Percentiles rank a stretch among this genome's conserved stretches.
These are phyloP conservation scores for Helminthosporium solani DNA, from an alignment of 2,329 filamentous ascomycete genomes.

Conservation along the genomic window DNA sequence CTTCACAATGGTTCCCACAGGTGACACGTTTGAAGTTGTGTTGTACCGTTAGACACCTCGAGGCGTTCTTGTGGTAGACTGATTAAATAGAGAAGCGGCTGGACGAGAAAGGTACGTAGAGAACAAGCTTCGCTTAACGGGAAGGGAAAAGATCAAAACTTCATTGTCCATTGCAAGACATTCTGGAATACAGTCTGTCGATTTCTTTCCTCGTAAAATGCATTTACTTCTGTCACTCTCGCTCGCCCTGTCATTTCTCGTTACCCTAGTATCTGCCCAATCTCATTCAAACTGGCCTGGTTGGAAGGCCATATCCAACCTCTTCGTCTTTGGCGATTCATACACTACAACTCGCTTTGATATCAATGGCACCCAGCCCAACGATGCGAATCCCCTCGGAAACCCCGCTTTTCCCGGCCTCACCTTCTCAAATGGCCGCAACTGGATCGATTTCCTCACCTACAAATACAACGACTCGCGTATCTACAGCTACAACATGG, in stretches of 20 bases:
- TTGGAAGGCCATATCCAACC: slow-evolving; percentile 4
- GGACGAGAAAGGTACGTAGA: too few relatives aligned
- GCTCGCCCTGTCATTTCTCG: neutral
- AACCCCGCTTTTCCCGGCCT: slow-evolving; percentile 8
- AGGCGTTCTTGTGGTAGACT: neutral
- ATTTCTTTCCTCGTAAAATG: neutral
- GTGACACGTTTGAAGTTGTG: neutral
- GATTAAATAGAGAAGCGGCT: too few relatives aligned
- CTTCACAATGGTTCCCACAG: neutral
- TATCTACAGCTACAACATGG: slow-evolving; percentile 9
- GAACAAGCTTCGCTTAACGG: too few relatives aligned
- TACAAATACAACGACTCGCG: slow-evolving; percentile 6
- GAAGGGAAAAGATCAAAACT: too few relatives aligned
- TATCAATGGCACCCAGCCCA: slow-evolving; percentile 4
- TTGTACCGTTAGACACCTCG: neutral
- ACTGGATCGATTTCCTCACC: slow-evolving; percentile 9
- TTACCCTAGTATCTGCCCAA: neutral
- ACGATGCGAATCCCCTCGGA: slow-evolving; percentile 4
- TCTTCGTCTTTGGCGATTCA: slow-evolving; percentile 9
- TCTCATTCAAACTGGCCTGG: slow-evolving; percentile 3
- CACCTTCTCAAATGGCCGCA: slow-evolving; percentile 8
- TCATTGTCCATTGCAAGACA: too few relatives aligned
- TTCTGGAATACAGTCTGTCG: neutral
- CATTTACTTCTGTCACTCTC: neutral
- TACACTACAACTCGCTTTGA: slow-evolving; percentile 6